A percentile compares a stretch with the other conserved stretches of the same genome.
Evolutionary conservation across 352 stramenopile genomes (phyloP).

Genomic region (Thraustotheca clavata): DNA sequence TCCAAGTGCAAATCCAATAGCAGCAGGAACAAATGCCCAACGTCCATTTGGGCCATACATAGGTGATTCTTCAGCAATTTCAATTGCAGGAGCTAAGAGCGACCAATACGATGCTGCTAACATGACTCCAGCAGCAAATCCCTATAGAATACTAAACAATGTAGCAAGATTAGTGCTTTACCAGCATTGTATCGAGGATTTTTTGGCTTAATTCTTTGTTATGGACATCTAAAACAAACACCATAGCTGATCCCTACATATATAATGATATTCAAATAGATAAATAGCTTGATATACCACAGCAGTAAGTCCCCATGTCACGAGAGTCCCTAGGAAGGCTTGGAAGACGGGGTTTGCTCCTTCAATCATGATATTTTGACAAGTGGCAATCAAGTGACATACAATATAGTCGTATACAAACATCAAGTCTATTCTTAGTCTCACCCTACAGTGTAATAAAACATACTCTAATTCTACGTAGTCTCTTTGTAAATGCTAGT

Average conservation of each 20-base stretch:
- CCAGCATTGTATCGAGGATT: conserved; percentile 76
- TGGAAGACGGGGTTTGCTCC: conserved; percentile 65
- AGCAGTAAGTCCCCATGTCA: conserved; percentile 80
- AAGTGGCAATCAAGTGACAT: background rate
- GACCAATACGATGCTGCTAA: conserved; percentile 87
- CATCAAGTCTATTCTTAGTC: background rate
- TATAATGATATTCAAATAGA: background rate
- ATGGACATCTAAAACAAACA: conserved; percentile 76
- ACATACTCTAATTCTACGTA: too few relatives aligned
- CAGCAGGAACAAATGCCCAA: conserved; percentile 74
- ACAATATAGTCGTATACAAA: background rate
- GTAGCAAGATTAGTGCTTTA: conserved; percentile 2
- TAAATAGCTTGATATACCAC: conserved; percentile 28
- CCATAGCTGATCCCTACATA: conserved; percentile 52
- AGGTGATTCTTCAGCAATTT: conserved; percentile 74
- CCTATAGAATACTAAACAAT: conserved; percentile 23
- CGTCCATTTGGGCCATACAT: conserved; percentile 62
- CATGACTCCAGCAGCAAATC: conserved; percentile 88
- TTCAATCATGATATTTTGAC: conserved; percentile 45
- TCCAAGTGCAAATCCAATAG: conserved; percentile 75
- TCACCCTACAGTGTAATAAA: too few relatives aligned
- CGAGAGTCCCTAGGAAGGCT: conserved; percentile 68
- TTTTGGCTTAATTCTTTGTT: conserved; percentile 65
- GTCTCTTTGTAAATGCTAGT: too few relatives aligned
- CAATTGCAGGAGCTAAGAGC: conserved; percentile 73